These are phyloP conservation scores for Hymenoscyphus infarciens DNA, from an alignment of 2,329 filamentous ascomycete species.

Conservation along the genomic window DNA sequence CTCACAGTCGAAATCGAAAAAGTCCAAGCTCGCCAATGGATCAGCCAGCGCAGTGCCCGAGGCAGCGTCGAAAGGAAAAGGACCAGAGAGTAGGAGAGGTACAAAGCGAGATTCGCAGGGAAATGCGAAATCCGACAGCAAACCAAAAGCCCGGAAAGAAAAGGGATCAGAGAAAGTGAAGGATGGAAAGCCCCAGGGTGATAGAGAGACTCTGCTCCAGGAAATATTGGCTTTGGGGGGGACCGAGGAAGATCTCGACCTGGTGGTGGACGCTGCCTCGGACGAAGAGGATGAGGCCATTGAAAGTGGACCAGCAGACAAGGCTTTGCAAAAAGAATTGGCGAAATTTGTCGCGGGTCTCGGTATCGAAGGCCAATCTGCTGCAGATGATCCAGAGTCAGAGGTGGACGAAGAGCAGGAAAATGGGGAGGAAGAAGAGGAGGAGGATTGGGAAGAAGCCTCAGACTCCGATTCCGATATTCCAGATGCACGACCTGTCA, in stretches of 20 bases:
- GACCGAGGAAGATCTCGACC: conserved; percentile 59
- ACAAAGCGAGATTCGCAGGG: conserved; percentile 34
- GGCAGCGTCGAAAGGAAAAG: conserved; percentile 15
- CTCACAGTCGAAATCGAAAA: conserved; percentile 15
- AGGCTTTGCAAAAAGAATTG: conserved; percentile 48
- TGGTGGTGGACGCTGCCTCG: conserved; percentile 54
- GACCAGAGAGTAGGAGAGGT: conserved; percentile 29
- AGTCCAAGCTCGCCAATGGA: conserved; percentile 14
- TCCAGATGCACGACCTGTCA: conserved; percentile 14
- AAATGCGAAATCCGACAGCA: conserved; percentile 29
- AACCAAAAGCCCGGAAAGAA: conserved; percentile 24
- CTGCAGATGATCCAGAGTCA: conserved; percentile 33
- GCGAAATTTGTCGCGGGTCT: conserved; percentile 50
- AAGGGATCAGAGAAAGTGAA: conserved; percentile 3
- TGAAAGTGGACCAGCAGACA: conserved; percentile 38
- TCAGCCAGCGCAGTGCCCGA: conserved; percentile 20
- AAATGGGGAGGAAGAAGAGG: conserved; percentile 37
- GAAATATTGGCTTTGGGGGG: conserved; percentile 65
- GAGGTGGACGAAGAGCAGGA: conserved; percentile 30
- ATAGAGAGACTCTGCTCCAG: conserved; percentile 47
- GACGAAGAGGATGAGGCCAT: conserved; percentile 38
- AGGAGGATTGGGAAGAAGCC: conserved; percentile 34
- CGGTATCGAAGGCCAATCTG: conserved; percentile 43
- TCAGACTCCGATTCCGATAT: conserved; percentile 36
- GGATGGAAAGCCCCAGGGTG: conserved; percentile 17